These are phyloP conservation scores for Coprinopsis marcescibilis DNA, from an alignment of 768 basidiomycete genomes.

Conservation along the genomic window DNA sequence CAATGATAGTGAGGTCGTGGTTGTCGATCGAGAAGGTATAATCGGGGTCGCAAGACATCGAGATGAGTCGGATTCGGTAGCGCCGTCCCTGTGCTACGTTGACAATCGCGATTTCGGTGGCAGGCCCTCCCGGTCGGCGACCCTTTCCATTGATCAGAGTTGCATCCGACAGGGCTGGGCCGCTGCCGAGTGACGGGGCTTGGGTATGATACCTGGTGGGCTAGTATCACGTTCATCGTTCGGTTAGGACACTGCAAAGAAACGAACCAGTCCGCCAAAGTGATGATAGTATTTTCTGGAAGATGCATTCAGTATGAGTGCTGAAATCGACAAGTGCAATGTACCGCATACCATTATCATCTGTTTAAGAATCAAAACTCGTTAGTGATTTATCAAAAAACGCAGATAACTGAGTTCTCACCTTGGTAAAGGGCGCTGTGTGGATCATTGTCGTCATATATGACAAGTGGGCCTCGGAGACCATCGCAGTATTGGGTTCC, in stretches of 20 bases:
- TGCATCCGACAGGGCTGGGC: not conserved
- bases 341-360: not conserved
- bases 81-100: conserved; percentile 30
- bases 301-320: not conserved
- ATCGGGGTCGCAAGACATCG: conserved; percentile 35
- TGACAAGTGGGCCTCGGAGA: conserved; percentile 10
- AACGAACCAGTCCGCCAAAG: conserved; percentile 48
- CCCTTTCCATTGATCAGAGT: conserved; percentile 41
- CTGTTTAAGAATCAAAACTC: conserved; percentile 4
- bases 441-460: conserved; percentile 18
- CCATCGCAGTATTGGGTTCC: conserved; percentile 12
- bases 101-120: conserved; percentile 27
- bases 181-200: conserved; percentile 17
- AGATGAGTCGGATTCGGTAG: conserved; percentile 45
- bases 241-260: no score
- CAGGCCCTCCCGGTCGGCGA: conserved; percentile 27
- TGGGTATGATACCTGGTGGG: conserved; percentile 22
- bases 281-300: conserved; percentile 35
- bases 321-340: not conserved
- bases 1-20: conserved; percentile 31
- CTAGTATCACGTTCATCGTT: no score
- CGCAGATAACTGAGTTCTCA: conserved; percentile 1
- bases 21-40: conserved; percentile 26
- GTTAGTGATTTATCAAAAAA: not conserved
- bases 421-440: conserved; percentile 22